phyloP scores from a whole-genome alignment of 202 grass and related monocot genomes.

The Panicum virgatum region DNA sequence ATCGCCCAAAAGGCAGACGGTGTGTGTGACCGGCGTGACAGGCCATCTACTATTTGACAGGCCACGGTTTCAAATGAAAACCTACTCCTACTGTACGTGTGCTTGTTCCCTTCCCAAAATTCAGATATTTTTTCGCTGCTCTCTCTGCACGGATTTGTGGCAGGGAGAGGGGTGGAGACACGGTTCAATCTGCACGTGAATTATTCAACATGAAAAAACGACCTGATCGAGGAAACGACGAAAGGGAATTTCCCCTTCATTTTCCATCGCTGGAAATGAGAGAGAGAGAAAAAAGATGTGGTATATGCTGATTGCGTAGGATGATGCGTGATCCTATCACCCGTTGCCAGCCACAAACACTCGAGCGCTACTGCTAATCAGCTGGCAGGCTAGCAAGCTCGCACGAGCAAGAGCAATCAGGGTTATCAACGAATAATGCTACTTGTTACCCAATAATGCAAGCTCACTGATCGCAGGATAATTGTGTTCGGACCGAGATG shows the following conservation, averaged over 20 bases:
- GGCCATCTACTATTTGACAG: background rate
- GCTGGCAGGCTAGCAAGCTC: background rate
- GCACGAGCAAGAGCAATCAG: background rate
- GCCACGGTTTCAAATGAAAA: background rate
- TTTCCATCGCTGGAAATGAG: background rate
- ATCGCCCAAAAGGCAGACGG: background rate
- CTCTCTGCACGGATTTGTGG: background rate
- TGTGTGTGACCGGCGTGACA: constrained; percentile 22
- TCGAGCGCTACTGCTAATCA: background rate
- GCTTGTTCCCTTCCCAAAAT: background rate
- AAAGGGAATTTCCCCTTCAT: background rate
- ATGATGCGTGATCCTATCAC: background rate
- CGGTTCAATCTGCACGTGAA: background rate
- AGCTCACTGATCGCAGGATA: background rate
- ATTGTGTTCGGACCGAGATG: background rate
- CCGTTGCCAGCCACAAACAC: background rate
- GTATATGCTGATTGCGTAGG: background rate
- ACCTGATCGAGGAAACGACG: background rate
- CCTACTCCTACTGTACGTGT: background rate
- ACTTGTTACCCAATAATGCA: background rate
- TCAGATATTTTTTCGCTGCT: background rate
- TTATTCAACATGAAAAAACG: background rate
- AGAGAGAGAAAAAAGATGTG: no score
- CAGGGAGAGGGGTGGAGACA: background rate
- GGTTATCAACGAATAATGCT: background rate